Conservation (phyloP, 2,329 filamentous ascomycete species). For the Pseudopyricularia cyperi region DNA sequence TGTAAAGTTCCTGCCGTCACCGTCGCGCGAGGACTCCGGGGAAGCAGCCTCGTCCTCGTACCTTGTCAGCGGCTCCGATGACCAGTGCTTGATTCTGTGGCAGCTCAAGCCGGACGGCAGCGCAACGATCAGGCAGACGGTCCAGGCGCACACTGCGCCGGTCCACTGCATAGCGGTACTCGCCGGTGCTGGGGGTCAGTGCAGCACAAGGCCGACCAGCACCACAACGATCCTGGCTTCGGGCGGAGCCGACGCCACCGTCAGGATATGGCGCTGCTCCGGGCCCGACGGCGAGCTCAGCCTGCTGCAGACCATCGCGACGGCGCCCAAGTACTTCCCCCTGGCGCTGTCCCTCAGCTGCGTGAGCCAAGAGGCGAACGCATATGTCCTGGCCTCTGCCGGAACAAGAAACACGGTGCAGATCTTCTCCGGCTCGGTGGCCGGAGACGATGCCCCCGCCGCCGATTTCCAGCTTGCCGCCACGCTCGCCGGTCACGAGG, state of each 20-base stretch:
- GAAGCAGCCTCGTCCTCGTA: constrained; percentile 24
- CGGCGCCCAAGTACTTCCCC: constrained; percentile 71
- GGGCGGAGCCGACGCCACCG: constrained; percentile 67
- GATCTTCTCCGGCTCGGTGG: constrained; percentile 39
- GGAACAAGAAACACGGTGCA: constrained; percentile 78
- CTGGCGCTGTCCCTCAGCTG: constrained; percentile 57
- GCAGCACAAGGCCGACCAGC: constrained; percentile 9
- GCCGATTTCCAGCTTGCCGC: constrained; percentile 57
- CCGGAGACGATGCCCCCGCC: constrained; percentile 20
- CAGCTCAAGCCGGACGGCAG: constrained; percentile 17
- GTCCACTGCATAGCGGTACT: constrained; percentile 53
- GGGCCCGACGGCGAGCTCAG: constrained; percentile 20
- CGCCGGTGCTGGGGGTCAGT: background rate
- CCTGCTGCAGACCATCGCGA: constrained; percentile 57
- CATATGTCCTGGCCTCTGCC: constrained; percentile 64
- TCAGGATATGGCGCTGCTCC: constrained; percentile 46
- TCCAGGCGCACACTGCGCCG: constrained; percentile 57
- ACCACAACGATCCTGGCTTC: constrained; percentile 48
- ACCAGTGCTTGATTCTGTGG: constrained; percentile 70
- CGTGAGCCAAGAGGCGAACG: constrained; percentile 37
- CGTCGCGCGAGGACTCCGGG: constrained; percentile 23
- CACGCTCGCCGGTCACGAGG: constrained; percentile 79
- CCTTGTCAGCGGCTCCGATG: constrained; percentile 69
- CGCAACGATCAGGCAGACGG: constrained; percentile 32
- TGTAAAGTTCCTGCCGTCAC: constrained; percentile 58